Evolutionary conservation across 2,329 filamentous ascomycete species (phyloP), one percentile per base, ranked within the genome.

Genomic region (Neonectria punicea): DNA sequence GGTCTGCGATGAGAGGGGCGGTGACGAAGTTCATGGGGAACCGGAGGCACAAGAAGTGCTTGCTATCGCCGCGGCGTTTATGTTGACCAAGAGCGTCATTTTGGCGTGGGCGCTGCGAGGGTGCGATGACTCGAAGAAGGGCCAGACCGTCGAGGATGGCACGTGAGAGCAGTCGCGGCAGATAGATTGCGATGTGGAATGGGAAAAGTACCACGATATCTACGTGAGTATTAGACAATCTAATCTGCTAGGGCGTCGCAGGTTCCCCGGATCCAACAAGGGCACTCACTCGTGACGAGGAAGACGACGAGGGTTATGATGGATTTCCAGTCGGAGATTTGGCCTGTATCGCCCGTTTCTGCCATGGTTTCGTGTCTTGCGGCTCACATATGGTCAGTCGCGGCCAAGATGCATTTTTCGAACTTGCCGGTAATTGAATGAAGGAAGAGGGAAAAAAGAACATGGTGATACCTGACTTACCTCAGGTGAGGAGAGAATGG

Each of bases 21-120:
- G 91, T 93, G 49, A 93, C 81, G 67, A 92, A 90, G 75, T 93
- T 91, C 79, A 93, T 81, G 6, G 90, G 90, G 43, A 93, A 87
- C 3, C 79, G 75, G 39, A 90, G 76, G 18, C 82, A 81, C 7
- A 87, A 82, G 60, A 86, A 87, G 1, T 73, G 56, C 53, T 77
- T 74, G 64, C 20, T 49, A 14, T 49, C 46, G 46, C 46, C 14
- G 46, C 3, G 39, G 5, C 74, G 71, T 66, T 77, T 74, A 53
- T 71, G 73, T 32, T 73, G 51, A 6, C 69, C 60, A 16, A 74
- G 70, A 51, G 69, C 47, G 11, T 60, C 73, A 64, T 73, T 30
- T 10, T 72, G 73, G 41, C 68, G 67, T 5, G 9, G 14, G 4
- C 8, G 46, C 10, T 39, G 16, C 61, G 81, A 80, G 4, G 80